Conservation (phyloP, 2,329 filamentous ascomycete species). For the Ceratocystis huliohia region DNA sequence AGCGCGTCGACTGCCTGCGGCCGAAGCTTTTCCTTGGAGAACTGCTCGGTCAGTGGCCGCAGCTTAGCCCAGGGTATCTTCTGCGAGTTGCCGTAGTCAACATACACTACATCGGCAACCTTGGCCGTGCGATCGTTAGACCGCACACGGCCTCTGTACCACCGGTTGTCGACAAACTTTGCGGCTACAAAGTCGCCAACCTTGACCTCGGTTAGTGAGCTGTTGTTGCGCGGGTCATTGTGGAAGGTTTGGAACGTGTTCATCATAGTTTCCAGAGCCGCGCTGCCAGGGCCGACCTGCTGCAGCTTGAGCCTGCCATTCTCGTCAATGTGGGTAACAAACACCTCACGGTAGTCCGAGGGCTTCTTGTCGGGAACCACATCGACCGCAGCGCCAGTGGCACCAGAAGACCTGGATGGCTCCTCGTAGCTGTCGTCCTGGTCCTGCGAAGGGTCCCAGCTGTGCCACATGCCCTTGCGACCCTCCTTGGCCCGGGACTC, state of each 20-base stretch:
- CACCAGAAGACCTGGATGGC: slow-evolving; percentile 38
- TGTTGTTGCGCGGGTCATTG: slow-evolving; percentile 56
- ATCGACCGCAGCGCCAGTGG: slow-evolving; percentile 39
- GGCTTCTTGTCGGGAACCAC: slow-evolving; percentile 51
- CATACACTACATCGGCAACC: slow-evolving; percentile 80
- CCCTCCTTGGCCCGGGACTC: slow-evolving; percentile 82
- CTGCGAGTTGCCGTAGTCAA: slow-evolving; percentile 95
- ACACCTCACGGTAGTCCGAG: slow-evolving; percentile 79
- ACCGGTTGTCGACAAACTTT: slow-evolving; percentile 80
- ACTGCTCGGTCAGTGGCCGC: slow-evolving; percentile 66
- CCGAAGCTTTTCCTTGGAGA: slow-evolving; percentile 68
- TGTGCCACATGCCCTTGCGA: slow-evolving; percentile 78
- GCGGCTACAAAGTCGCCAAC: slow-evolving; percentile 83
- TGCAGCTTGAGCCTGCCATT: slow-evolving; percentile 81
- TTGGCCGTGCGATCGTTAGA: slow-evolving; percentile 85
- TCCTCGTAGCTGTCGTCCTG: slow-evolving; percentile 46
- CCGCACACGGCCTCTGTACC: slow-evolving; percentile 86
- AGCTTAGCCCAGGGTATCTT: slow-evolving; percentile 73
- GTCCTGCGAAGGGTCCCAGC: slow-evolving; percentile 87
- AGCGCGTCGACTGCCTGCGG: slow-evolving; percentile 77
- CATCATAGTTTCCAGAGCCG: slow-evolving; percentile 78
- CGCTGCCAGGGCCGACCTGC: slow-evolving; percentile 74
- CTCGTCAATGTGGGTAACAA: slow-evolving; percentile 79
- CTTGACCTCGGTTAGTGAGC: slow-evolving; percentile 68
- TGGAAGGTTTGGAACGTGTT: slow-evolving; percentile 84